Conservation (phyloP, 345 rosid species). For the Bruguiera gymnorhiza region DNA sequence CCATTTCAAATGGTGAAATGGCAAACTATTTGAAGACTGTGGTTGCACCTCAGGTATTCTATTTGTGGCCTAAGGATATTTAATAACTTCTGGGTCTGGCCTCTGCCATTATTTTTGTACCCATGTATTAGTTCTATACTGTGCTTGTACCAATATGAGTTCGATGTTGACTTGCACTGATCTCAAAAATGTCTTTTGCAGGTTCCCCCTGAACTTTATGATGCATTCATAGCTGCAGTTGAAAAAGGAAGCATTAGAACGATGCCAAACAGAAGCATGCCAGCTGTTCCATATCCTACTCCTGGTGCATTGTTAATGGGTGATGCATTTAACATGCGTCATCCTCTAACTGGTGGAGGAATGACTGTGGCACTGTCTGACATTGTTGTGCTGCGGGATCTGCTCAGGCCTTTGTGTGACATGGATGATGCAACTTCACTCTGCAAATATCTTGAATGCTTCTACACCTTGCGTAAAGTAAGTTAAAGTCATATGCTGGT, state of each 20-base stretch:
- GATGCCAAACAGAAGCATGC: conserved; percentile 39
- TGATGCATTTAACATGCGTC: conserved; percentile 36
- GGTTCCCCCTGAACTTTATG: conserved; percentile 26
- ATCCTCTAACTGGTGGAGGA: conserved; percentile 35
- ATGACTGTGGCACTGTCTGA: conserved; percentile 35
- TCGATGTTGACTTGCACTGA: background rate
- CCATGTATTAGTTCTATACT: background rate
- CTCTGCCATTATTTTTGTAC: background rate
- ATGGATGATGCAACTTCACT: conserved; percentile 24
- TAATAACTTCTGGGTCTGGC: background rate
- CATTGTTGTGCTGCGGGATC: conserved; percentile 29
- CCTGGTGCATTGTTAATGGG: conserved; percentile 33
- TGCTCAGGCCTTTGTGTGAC: conserved; percentile 23
- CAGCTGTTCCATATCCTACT: conserved; percentile 31
- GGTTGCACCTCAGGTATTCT: conserved; percentile 27
- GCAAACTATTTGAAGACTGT: conserved; percentile 26
- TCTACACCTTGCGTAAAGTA: conserved; percentile 36
- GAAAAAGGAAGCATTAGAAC: conserved; percentile 31
- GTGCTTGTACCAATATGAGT: background rate
- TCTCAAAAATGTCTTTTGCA: conserved; percentile 7
- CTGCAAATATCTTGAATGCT: conserved; percentile 28
- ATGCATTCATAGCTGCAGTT: conserved; percentile 28
- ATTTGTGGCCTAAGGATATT: background rate
- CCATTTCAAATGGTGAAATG: conserved; percentile 33
- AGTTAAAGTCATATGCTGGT: background rate